A percentile compares a stretch with the other conserved stretches of the same genome.
Evolutionary conservation across 140 eudicot species (phyloP).

Genomic region (Senecio squalidus): DNA sequence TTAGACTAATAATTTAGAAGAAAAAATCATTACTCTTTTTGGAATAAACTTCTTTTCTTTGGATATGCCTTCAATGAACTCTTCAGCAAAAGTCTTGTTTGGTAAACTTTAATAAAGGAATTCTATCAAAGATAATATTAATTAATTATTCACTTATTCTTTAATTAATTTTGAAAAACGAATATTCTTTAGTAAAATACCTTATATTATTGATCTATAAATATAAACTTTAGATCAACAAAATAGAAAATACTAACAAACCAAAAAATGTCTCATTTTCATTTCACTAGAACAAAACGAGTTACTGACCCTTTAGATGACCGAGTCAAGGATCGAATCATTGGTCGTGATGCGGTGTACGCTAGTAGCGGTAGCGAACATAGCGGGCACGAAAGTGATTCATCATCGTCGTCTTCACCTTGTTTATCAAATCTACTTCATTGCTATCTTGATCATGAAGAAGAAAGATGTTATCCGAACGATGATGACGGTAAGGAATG

Average conservation of each 20-base stretch:
- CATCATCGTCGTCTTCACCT: conserved; percentile 13
- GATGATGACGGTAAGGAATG: conserved; percentile 12
- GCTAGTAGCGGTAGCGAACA: conserved; percentile 69
- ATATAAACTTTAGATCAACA: too few species aligned
- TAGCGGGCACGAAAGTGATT: conserved; percentile 36
- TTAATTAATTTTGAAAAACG: neutral
- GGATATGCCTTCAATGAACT: too few species aligned
- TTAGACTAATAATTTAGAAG: too few species aligned
- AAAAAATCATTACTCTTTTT: too few species aligned
- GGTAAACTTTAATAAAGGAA: conserved; percentile 13
- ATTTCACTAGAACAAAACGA: conserved; percentile 32
- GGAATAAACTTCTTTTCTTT: too few species aligned
- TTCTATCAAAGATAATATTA: conserved; percentile 17
- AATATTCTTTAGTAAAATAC: conserved; percentile 32
- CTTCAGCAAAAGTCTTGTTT: conserved; percentile 12
- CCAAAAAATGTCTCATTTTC: too few species aligned
- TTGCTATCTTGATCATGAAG: conserved; percentile 37
- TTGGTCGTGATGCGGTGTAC: conserved; percentile 27
- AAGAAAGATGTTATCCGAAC: neutral
- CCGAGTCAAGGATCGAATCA: conserved; percentile 43
- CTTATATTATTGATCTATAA: conserved; percentile 19
- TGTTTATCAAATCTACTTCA: conserved; percentile 58
- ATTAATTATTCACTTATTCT: neutral
- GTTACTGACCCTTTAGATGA: conserved; percentile 50
- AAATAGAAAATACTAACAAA: too few species aligned